Evolutionary conservation across 352 stramenopile genomes (phyloP).

Genomic region (Phytophthora megakarya): DNA sequence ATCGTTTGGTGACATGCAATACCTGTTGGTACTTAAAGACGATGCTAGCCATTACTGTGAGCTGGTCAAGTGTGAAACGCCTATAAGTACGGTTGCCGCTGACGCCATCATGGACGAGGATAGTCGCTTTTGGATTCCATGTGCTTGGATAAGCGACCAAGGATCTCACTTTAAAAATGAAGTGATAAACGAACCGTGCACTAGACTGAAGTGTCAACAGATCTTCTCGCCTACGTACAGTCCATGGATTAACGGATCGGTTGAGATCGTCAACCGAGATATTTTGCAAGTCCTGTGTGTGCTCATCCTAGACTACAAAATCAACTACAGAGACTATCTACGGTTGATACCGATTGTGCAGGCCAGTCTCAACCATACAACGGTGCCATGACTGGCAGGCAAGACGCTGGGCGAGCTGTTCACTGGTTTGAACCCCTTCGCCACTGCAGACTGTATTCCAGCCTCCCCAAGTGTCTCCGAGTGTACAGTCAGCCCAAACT

Average conservation of each 20-base stretch:
- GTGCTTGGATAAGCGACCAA: too few relatives aligned
- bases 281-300: not conserved
- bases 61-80: too few relatives aligned
- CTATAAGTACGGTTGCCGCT: too few relatives aligned
- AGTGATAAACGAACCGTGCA: not conserved
- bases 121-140: too few relatives aligned
- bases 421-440: not conserved
- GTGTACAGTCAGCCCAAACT: constrained; percentile 3
- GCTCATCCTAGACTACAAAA: not conserved
- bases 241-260: not conserved
- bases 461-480: not conserved
- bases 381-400: not conserved
- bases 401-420: not conserved
- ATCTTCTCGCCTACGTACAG: not conserved
- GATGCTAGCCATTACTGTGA: too few relatives aligned
- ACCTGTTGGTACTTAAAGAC: constrained; percentile 1
- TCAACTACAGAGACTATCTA: not conserved
- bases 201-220: not conserved
- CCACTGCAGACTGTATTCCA: not conserved
- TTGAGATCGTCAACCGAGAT: not conserved
- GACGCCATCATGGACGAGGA: too few relatives aligned
- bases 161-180: too few relatives aligned
- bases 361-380: not conserved
- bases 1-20: constrained; percentile 13
- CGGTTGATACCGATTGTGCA: not conserved